These are phyloP conservation scores for Lentinula edodes DNA, from an alignment of 768 basidiomycete genomes.

Conservation along the genomic window DNA sequence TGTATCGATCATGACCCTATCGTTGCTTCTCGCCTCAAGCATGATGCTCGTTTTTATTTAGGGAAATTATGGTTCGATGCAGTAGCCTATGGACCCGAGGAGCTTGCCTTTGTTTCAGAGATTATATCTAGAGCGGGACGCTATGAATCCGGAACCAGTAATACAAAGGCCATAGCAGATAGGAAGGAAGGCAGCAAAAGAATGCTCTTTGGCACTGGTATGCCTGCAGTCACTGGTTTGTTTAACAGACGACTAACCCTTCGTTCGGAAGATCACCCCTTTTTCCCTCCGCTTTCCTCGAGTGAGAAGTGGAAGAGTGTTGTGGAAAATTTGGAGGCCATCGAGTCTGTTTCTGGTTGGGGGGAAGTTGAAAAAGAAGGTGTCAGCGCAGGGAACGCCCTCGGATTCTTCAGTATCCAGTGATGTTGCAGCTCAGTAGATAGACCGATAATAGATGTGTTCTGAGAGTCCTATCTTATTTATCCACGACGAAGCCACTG, in stretches of 20 bases:
- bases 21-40: slow-evolving; percentile 66
- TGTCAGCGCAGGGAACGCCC: slow-evolving; percentile 70
- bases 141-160: slow-evolving; percentile 33
- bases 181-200: slow-evolving; percentile 47
- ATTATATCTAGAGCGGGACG: slow-evolving; percentile 55
- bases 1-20: slow-evolving; percentile 84
- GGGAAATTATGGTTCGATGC: slow-evolving; percentile 83
- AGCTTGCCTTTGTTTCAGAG: slow-evolving; percentile 73
- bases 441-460: background rate
- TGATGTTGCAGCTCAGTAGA: background rate
- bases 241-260: background rate
- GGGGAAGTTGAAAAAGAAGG: slow-evolving; percentile 51
- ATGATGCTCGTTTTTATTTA: slow-evolving; percentile 82
- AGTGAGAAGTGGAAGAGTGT: slow-evolving; percentile 80
- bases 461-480: too few relatives aligned
- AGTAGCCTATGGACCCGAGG: slow-evolving; percentile 82
- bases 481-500: too few relatives aligned
- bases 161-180: slow-evolving; percentile 21
- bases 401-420: slow-evolving; percentile 57
- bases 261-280: slow-evolving; percentile 55
- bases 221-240: background rate
- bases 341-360: slow-evolving; percentile 62
- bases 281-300: slow-evolving; percentile 75
- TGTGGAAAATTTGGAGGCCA: slow-evolving; percentile 79
- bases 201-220: slow-evolving; percentile 74